Conservation (phyloP, 306 rosid species). For the Echinosophora koreensis region DNA sequence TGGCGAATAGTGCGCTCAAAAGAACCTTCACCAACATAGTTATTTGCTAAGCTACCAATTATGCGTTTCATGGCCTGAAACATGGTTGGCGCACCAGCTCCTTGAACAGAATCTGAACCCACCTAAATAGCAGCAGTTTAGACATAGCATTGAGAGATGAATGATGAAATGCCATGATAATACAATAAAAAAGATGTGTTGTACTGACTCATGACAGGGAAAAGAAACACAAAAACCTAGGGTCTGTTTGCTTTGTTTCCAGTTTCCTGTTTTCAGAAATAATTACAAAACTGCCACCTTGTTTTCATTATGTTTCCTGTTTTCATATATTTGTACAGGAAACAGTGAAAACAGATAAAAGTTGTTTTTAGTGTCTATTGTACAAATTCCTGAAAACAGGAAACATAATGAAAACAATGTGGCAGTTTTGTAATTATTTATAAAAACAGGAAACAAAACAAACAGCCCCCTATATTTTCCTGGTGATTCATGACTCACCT, state of each 20-base stretch:
- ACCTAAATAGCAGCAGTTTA: slow-evolving; percentile 69
- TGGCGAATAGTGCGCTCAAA: slow-evolving; percentile 88
- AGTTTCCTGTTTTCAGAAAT: no score
- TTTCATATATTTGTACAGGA: no score
- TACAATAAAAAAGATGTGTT: slow-evolving; percentile 1
- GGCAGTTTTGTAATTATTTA: no score
- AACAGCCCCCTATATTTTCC: no score
- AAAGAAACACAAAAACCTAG: slow-evolving; percentile 1
- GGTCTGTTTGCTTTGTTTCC: no score
- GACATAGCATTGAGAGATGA: slow-evolving; percentile 38
- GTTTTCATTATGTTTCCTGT: no score
- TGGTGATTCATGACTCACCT: not conserved
- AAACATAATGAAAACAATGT: no score
- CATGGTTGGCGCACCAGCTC: slow-evolving; percentile 99
- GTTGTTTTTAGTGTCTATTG: no score
- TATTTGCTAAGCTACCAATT: slow-evolving; percentile 63
- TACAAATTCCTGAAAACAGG: no score
- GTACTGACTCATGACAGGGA: not conserved
- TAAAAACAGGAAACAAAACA: no score
- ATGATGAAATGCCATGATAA: slow-evolving; percentile 11
- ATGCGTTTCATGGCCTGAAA: slow-evolving; percentile 97
- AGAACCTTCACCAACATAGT: slow-evolving; percentile 74
- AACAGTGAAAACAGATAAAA: no score
- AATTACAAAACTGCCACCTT: no score
- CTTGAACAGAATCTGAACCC: slow-evolving; percentile 96